A percentile compares a stretch with the other conserved stretches of the same genome.
Evolutionary conservation across 2,329 filamentous ascomycete genomes (phyloP).

Genomic region (Diaporthe ampelina): DNA sequence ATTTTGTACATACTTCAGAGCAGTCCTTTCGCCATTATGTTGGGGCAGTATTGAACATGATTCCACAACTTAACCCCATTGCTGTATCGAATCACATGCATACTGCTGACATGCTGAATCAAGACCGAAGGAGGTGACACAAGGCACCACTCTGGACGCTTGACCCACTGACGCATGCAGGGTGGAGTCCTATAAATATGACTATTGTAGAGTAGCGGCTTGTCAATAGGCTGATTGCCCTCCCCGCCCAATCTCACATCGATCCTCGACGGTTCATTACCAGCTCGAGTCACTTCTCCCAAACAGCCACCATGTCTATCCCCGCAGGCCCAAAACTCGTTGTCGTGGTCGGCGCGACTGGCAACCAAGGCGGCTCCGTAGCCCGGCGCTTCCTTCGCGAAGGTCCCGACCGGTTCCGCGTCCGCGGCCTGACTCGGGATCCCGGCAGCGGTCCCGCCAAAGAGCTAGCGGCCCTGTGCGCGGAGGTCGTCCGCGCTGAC

Average conservation of each 20-base stretch:
- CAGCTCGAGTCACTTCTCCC: not conserved
- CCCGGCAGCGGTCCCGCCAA: slow-evolving; percentile 56
- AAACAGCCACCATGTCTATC: slow-evolving; percentile 21
- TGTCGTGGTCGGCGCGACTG: slow-evolving; percentile 63
- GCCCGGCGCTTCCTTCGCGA: slow-evolving; percentile 59
- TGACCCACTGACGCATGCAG: not conserved
- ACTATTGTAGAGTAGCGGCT: not conserved
- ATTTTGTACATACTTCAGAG: slow-evolving; percentile 5
- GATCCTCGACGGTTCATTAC: not conserved
- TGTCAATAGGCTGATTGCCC: not conserved
- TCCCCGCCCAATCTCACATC: not conserved
- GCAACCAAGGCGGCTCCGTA: slow-evolving; percentile 67
- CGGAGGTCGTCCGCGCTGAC: slow-evolving; percentile 60
- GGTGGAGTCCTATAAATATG: not conserved
- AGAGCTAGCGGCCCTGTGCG: slow-evolving; percentile 56
- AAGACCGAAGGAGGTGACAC: not conserved
- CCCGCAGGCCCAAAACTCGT: slow-evolving; percentile 52
- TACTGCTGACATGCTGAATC: not conserved
- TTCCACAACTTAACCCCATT: too few species aligned
- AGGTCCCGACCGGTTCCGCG: slow-evolving; percentile 53
- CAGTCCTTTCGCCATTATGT: not conserved
- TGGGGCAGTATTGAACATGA: not conserved
- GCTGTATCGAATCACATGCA: too few species aligned
- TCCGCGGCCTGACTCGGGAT: slow-evolving; percentile 64
- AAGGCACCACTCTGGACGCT: not conserved